Evolutionary conservation across 768 basidiomycete species (phyloP), one percentile per base, ranked within the genome.

Genomic region (Phaeolepiota aurea): DNA sequence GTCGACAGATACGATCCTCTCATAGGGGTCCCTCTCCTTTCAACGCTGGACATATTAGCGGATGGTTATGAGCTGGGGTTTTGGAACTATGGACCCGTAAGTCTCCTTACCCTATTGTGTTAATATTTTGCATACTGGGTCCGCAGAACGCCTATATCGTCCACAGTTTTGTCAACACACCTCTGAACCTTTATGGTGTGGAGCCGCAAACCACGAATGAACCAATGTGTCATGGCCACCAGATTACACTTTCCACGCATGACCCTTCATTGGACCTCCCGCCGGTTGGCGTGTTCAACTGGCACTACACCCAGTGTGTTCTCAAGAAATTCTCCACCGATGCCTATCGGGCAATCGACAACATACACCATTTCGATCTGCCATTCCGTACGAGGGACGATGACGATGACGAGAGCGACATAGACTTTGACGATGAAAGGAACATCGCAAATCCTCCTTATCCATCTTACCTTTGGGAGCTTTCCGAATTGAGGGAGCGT

Each of bases 271-370:
- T 39, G 16, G 3, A 28, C 23, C 40, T 47, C 44, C 51, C 51
- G 36, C 51, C 44, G n/a, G 42, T 28, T 28, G 25, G 25, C n/a
- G 25, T 28, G 7, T 28, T 28, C n/a, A 28, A 28, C 25, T 28
- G 25, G 51, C 45, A 52, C 43, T 52, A 52, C 43, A 31, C 49
- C 46, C 50, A 52, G 32, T 49, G 50, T 33, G 41, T 52, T n/a
- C 44, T 50, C 33, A 52, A 48, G 35, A 40, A 40, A 37, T 52
- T 50, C 32, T 25, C 46, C 38, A 48, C 48, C 9, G 9, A 11
- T 19, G 43, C 13, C 16, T 52, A 52, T 28, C 40, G 14, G 30
- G 25, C 2, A 41, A 20, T 52, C 12, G 34, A 4, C 41, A 50
- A 50, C n/a, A 43, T 52, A 15, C 3, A 35, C 19, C 34, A 45